phyloP scores from a whole-genome alignment of 2,329 filamentous ascomycete species.

The Emmonsiellopsis sp. region DNA sequence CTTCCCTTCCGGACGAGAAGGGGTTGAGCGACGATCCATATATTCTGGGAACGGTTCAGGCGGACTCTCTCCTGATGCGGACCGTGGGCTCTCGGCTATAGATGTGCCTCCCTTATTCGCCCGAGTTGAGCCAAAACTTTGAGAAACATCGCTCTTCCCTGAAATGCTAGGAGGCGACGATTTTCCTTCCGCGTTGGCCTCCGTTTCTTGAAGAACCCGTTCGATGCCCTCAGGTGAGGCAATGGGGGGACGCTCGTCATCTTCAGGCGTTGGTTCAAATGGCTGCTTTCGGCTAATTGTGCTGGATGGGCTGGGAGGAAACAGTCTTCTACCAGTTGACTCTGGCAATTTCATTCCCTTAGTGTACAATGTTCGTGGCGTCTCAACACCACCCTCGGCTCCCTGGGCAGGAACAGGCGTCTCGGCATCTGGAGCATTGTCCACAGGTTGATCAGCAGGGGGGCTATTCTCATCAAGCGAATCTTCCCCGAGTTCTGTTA shows the following conservation, averaged over 20 bases:
- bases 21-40: too few relatives aligned
- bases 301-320: conserved; percentile 5
- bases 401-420: not conserved
- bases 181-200: not conserved
- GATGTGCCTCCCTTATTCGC: not conserved
- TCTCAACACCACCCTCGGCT: not conserved
- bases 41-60: not conserved
- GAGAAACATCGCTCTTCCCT: not conserved
- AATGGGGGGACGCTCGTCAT: not conserved
- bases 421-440: too few relatives aligned
- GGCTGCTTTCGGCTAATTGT: not conserved
- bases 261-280: not conserved
- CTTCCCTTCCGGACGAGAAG: not conserved
- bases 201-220: not conserved
- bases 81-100: too few relatives aligned
- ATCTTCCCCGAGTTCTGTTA: not conserved
- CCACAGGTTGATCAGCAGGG: not conserved
- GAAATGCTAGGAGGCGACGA: not conserved
- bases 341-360: conserved; percentile 2
- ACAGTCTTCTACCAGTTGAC: conserved; percentile 2
- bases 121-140: not conserved
- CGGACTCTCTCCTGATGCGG: not conserved
- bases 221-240: too few relatives aligned
- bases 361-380: not conserved
- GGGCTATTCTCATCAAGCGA: not conserved